phyloP scores from a whole-genome alignment of 192 early-diverging fungal genomes.

The Gaertneriomyces sp. region DNA sequence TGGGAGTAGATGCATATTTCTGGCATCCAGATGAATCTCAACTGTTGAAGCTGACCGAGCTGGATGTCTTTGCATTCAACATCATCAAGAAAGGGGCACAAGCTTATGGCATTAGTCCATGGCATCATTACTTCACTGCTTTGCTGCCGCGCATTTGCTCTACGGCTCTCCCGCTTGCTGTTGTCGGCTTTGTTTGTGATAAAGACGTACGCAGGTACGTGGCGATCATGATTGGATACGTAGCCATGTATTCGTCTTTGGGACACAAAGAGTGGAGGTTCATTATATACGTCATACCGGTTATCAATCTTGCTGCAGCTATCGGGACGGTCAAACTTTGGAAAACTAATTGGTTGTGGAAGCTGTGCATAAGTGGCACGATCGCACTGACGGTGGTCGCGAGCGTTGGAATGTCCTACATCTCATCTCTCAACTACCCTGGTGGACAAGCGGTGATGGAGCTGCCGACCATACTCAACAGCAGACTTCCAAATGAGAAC shows the following conservation, averaged over 20 bases:
- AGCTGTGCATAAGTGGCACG: neutral
- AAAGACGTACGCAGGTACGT: conserved; percentile 49
- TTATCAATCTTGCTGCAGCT: conserved; percentile 72
- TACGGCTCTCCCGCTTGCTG: conserved; percentile 61
- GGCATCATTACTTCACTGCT: conserved; percentile 63
- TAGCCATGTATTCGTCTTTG: conserved; percentile 67
- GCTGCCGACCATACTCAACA: too few relatives aligned
- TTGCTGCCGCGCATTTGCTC: conserved; percentile 77
- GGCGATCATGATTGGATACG: conserved; percentile 53
- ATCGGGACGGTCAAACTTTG: conserved; percentile 24
- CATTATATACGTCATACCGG: conserved; percentile 77
- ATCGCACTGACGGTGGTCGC: conserved; percentile 25
- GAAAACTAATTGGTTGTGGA: neutral
- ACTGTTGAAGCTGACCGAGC: conserved; percentile 68
- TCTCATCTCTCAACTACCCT: conserved; percentile 84
- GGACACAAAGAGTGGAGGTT: conserved; percentile 97
- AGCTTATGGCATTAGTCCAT: conserved; percentile 72
- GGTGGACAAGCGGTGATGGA: conserved; percentile 64
- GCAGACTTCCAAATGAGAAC: too few relatives aligned
- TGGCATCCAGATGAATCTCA: conserved; percentile 47
- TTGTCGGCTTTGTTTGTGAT: conserved; percentile 32
- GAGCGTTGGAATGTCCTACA: conserved; percentile 16
- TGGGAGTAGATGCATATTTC: conserved; percentile 67
- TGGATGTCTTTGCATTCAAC: conserved; percentile 73
- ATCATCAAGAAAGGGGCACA: conserved; percentile 53